A percentile compares a stretch with the other conserved stretches of the same genome.
These are phyloP conservation scores for Penicillium pancosmium DNA, from an alignment of 495 filamentous ascomycete genomes.

Conservation along the genomic window DNA sequence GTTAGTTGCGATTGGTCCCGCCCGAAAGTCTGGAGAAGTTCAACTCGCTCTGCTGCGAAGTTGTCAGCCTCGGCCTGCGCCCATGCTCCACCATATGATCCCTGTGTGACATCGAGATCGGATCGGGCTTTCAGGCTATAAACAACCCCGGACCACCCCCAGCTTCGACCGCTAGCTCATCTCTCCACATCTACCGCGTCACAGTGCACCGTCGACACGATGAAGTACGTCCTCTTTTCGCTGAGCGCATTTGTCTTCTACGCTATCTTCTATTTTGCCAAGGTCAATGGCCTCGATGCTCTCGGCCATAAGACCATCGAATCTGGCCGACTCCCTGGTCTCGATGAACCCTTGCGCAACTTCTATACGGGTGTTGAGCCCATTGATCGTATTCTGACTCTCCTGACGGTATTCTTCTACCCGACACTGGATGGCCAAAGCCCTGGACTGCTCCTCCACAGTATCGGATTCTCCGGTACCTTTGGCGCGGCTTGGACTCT, in stretches of 20 bases:
- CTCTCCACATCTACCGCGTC: neutral
- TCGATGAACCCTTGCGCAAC: slow-evolving; percentile 40
- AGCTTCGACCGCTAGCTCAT: neutral
- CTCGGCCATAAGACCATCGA: slow-evolving; percentile 31
- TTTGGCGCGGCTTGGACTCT: slow-evolving; percentile 59
- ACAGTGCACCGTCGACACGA: slow-evolving; percentile 9
- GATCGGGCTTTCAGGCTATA: slow-evolving; percentile 8
- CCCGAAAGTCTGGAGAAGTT: slow-evolving; percentile 7
- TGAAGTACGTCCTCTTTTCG: slow-evolving; percentile 41
- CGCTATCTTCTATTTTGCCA: slow-evolving; percentile 43
- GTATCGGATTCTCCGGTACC: slow-evolving; percentile 55
- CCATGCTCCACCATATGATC: slow-evolving; percentile 18
- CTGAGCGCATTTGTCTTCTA: slow-evolving; percentile 46
- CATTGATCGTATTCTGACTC: slow-evolving; percentile 50
- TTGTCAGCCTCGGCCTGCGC: slow-evolving; percentile 16
- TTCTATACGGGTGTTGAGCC: slow-evolving; percentile 53
- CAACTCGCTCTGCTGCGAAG: slow-evolving; percentile 5
- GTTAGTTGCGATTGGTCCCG: slow-evolving; percentile 7
- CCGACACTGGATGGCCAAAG: slow-evolving; percentile 53
- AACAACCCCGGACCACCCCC: neutral
- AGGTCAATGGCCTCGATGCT: slow-evolving; percentile 43
- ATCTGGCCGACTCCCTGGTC: slow-evolving; percentile 43
- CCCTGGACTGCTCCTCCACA: slow-evolving; percentile 47
- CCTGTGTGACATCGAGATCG: neutral
- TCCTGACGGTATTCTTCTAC: slow-evolving; percentile 58